Evolutionary conservation across 1,284 basidiomycete genomes (phyloP), one percentile per base, ranked within the genome.

Genomic region (Cutaneotrichosporon sp.): DNA sequence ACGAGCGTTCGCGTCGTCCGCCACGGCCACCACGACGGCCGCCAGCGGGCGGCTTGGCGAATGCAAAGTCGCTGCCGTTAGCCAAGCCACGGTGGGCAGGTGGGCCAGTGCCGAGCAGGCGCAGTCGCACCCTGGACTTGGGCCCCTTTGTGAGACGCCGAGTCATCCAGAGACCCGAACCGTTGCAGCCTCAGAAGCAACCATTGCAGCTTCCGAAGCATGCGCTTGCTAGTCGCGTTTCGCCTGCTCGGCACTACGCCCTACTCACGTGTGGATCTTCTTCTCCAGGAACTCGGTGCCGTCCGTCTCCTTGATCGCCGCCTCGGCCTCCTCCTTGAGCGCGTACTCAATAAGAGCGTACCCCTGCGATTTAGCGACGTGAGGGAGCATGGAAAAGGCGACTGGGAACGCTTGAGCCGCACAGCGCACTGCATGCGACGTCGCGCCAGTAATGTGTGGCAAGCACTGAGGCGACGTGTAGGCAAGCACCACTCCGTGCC

Each of bases 321-420:
- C 83, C 66, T 94, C 88, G 3, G 94, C 94, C 63, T 98, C 92
- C 14, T 84, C 80, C 80, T 90, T 87, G 9, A 88, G 90, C 66
- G 90, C 90, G 70, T 96, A 98, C 75, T 98, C 94, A 55, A 98
- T 86, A 50, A 98, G 78, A 1, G 91, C 92, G 77, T 97, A 97
- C 43, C 92, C 92, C 92, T 96, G 66, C 10, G 44, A 34, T 45
- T 54, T 20, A 56, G 43, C 33, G 17, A 41, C n/a, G n/a, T 5
- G 22, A 8, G 9, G 8, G 20, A 17, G 3, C 1, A 36, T 23
- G 13, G 22, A 7, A 14, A 18, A 17, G 33, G 13, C n/a, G n/a
- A n/a, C n/a, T n/a, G n/a, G n/a, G n/a, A n/a, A n/a, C n/a, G n/a
- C n/a, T n/a, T n/a, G n/a, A n/a, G n/a, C n/a, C n/a, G n/a, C n/a